Evolutionary conservation across 345 rosid genomes (phyloP).

Genomic region (Diplotaxis tenuifolia): DNA sequence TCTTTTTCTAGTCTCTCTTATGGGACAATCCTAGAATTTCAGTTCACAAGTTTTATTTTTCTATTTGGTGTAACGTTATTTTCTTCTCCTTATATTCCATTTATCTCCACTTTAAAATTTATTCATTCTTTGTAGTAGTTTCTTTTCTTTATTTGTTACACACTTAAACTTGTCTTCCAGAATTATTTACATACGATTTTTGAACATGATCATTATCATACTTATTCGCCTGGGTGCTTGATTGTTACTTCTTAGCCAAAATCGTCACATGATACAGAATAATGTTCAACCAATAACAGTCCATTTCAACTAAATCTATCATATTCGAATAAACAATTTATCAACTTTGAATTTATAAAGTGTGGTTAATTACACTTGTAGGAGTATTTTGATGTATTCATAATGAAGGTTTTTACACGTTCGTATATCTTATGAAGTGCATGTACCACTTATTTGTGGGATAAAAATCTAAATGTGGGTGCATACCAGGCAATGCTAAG

Average conservation of each 20-base stretch:
- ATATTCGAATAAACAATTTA: not conserved
- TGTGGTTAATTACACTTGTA: constrained; percentile 4
- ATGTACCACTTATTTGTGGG: constrained; percentile 28
- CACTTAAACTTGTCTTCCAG: constrained; percentile 5
- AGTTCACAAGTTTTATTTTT: not conserved
- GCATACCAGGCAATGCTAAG: constrained; percentile 25
- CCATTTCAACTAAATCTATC: not conserved
- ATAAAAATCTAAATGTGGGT: constrained; percentile 32
- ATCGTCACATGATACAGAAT: constrained; percentile 23
- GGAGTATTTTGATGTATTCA: constrained; percentile 9
- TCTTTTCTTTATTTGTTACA: constrained; percentile 10
- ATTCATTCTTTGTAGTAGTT: constrained; percentile 20
- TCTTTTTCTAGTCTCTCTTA: not conserved
- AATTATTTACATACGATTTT: not conserved
- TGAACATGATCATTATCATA: not conserved
- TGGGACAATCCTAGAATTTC: not conserved
- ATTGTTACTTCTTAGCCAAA: constrained; percentile 26
- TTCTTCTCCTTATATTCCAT: constrained; percentile 30
- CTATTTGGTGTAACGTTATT: constrained; percentile 15
- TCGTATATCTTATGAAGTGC: constrained; percentile 20
- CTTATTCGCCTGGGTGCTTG: not conserved
- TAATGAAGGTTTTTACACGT: constrained; percentile 22
- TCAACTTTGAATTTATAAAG: not conserved
- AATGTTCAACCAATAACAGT: constrained; percentile 6
- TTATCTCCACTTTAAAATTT: not conserved